Percentiles rank a stretch among this genome's conserved stretches.
Evolutionary conservation across 2,329 filamentous ascomycete species (phyloP).

Genomic region (Xylaria sp.): DNA sequence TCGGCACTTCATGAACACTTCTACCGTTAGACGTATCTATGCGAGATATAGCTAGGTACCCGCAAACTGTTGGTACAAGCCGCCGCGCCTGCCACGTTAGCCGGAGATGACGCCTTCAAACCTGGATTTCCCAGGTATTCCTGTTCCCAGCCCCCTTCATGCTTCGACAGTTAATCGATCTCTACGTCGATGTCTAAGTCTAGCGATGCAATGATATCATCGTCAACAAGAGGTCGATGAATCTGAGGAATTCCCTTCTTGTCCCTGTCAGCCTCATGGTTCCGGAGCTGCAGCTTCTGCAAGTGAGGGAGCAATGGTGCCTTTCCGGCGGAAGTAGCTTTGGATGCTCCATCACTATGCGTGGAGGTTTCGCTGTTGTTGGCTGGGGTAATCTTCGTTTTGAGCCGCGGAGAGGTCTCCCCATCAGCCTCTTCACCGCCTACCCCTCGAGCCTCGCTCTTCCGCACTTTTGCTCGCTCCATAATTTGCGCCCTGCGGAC

Average conservation of each 20-base stretch:
- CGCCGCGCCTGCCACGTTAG: background rate
- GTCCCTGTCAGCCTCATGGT: conserved; percentile 65
- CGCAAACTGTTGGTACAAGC: background rate
- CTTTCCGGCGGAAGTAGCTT: conserved; percentile 55
- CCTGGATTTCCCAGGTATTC: background rate
- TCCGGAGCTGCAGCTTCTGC: conserved; percentile 64
- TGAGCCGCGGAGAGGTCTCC: conserved; percentile 70
- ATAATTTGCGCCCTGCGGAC: conserved; percentile 91
- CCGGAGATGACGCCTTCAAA: background rate
- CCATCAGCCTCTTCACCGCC: conserved; percentile 71
- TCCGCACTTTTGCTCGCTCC: conserved; percentile 74
- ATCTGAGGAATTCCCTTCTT: conserved; percentile 74
- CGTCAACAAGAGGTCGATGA: conserved; percentile 84
- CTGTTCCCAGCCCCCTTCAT: background rate
- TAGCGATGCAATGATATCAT: conserved; percentile 89
- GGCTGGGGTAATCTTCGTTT: conserved; percentile 67
- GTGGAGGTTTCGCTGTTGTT: conserved; percentile 63
- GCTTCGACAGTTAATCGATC: conserved; percentile 62
- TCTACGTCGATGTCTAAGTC: conserved; percentile 94
- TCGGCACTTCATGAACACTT: background rate
- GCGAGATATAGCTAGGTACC: conserved; percentile 7
- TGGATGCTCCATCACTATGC: conserved; percentile 65
- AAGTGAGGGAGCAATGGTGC: conserved; percentile 61
- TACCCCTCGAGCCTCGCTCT: conserved; percentile 69
- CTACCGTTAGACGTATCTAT: background rate